Evolutionary conservation across 768 basidiomycete species (phyloP), one percentile per base, ranked within the genome.

Genomic region (Lentinula sp.): DNA sequence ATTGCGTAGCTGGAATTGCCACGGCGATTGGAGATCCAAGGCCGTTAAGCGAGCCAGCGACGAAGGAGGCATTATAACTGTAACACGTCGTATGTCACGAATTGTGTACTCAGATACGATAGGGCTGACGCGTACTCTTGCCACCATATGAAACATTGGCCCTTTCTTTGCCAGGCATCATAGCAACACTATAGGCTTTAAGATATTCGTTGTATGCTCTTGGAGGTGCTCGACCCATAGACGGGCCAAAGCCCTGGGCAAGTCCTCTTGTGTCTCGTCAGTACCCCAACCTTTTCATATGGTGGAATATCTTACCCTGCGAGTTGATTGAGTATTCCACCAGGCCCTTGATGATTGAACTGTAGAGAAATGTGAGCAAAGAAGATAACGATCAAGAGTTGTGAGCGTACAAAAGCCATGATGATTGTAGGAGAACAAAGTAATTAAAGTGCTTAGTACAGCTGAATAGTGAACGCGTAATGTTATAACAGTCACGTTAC

Each of bases 51-150:
- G 86, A 7, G 95, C 95, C 4, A 99, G 80, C 9, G 95, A 90
- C 45, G 95, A 98, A 16, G 91, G 93, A 2, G 97, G 97, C 93
- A 99, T 95, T 58, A 99, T 92, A 65, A 98, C 97, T 98, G 32
- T 20, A 43, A 41, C 13, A 43, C 6, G 10, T 65, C 7, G 33
- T 39, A 50, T 33, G 46, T 51, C 15, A 51, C 9, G 9, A 60
- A 37, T 15, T 15, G 6, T 36, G 36, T 7, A 42, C 3, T 8
- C 16, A 33, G 13, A n/a, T 32, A 20, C 39, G 18, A n/a, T 39
- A 46, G 48, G 56, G 63, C 64, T 68, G 64, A 69, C 69, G 69
- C 71, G 68, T 74, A 88, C 97, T 94, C 81, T 98, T 98, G 71
- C 97, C 97, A 65, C 97, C 97, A 67, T 95, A 98, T 60, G 93